Percentiles rank a stretch among this genome's conserved stretches.
Conservation (phyloP, 805 yeast genomes). For the Saturnispora mendoncae region DNA sequence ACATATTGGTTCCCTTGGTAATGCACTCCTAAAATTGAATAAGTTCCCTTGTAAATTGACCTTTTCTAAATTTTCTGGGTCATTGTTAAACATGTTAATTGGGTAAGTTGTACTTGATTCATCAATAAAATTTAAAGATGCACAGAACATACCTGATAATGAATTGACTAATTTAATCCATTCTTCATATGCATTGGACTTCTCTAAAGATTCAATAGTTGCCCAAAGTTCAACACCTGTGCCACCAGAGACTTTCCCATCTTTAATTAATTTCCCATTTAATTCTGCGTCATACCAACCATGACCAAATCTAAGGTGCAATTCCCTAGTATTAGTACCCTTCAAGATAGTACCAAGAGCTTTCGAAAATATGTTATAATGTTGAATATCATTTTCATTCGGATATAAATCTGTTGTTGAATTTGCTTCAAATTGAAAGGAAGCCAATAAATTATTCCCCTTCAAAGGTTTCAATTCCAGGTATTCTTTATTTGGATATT, state of each 20-base stretch:
- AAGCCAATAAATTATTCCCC: conserved; percentile 57
- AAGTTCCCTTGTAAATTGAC: conserved; percentile 32
- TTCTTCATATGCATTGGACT: conserved; percentile 44
- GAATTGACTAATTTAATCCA: conserved; percentile 72
- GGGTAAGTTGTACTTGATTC: conserved; percentile 69
- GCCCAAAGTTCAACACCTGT: conserved; percentile 96
- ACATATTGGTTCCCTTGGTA: conserved; percentile 93
- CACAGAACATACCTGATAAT: conserved; percentile 88
- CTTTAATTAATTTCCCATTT: conserved; percentile 76
- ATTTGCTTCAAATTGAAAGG: conserved; percentile 58
- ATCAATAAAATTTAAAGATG: conserved; percentile 85
- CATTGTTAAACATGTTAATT: conserved; percentile 30
- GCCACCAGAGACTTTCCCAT: conserved; percentile 76
- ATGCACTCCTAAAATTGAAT: conserved; percentile 67
- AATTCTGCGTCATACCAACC: conserved; percentile 90
- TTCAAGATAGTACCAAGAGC: conserved; percentile 69
- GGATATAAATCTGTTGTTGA: conserved; percentile 36
- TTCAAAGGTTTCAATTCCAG: conserved; percentile 63
- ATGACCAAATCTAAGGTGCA: conserved; percentile 81
- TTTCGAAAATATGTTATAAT: conserved; percentile 69
- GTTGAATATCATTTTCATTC: conserved; percentile 22
- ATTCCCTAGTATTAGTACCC: conserved; percentile 56
- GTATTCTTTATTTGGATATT: conserved; percentile 49
- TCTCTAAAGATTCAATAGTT: conserved; percentile 52
- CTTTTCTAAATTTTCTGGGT: conserved; percentile 16